Conservation (phyloP, 2,329 filamentous ascomycete species). For the Paecilomyces niveus region DNA sequence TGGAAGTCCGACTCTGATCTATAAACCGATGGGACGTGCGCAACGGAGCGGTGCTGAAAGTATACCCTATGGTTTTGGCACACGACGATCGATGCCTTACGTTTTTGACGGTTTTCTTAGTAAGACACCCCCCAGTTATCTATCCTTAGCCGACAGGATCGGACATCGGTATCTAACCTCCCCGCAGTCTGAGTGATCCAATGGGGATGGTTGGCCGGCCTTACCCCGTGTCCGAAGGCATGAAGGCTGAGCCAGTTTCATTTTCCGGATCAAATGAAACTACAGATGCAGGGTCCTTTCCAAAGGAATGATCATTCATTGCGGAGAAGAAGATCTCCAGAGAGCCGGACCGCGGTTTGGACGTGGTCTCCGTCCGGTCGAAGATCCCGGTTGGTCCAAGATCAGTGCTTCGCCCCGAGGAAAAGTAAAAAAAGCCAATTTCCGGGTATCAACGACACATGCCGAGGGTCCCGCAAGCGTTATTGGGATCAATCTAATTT, state of each 20-base stretch:
- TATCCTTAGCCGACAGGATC: background rate
- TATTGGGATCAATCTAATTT: background rate
- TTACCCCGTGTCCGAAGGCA: background rate
- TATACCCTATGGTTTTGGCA: too few species aligned
- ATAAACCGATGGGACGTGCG: background rate
- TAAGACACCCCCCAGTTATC: too few species aligned
- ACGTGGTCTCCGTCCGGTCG: background rate
- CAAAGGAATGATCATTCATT: background rate
- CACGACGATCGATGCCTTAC: too few species aligned
- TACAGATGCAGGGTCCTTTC: background rate
- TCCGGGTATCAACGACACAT: background rate
- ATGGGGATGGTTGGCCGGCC: background rate
- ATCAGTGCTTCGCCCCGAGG: background rate
- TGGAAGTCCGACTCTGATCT: background rate
- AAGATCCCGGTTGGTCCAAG: background rate
- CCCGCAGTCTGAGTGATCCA: background rate
- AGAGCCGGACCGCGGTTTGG: background rate
- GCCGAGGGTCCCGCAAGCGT: background rate
- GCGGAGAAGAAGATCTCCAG: background rate
- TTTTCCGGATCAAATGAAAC: background rate
- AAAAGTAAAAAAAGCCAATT: background rate
- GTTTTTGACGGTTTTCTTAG: too few species aligned
- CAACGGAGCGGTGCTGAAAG: too few species aligned
- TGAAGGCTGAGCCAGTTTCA: background rate
- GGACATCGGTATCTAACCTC: background rate